Percentiles rank a stretch among this genome's conserved stretches.
phyloP scores from a whole-genome alignment of 352 stramenopile species.

The Pythium coloratum region DNA sequence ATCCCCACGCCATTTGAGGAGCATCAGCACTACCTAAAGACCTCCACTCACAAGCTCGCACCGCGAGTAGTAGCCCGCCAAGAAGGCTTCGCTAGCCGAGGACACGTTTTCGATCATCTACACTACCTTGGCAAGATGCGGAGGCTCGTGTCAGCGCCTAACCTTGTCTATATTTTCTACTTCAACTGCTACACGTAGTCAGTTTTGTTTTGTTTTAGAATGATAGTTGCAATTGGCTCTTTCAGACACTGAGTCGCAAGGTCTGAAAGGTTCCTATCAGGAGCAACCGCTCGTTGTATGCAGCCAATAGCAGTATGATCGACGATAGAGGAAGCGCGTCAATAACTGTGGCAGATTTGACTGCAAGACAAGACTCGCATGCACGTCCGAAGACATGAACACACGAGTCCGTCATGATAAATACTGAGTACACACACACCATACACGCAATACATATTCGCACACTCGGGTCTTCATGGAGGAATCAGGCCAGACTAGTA shows the following conservation, averaged over 20 bases:
- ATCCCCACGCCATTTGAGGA: too few species aligned
- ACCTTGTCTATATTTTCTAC: neutral
- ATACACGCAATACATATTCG: neutral
- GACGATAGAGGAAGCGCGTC: slow-evolving; percentile 53
- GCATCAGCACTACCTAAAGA: too few species aligned
- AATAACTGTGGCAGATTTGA: slow-evolving; percentile 88
- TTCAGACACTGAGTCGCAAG: slow-evolving; percentile 65
- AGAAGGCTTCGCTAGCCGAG: too few species aligned
- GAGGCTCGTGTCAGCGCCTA: too few species aligned
- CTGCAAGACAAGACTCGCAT: slow-evolving; percentile 37
- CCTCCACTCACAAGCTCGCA: too few species aligned
- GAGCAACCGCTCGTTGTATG: slow-evolving; percentile 86
- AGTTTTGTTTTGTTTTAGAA: slow-evolving; percentile 12
- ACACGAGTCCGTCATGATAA: neutral
- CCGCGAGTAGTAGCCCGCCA: too few species aligned
- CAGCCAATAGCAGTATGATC: slow-evolving; percentile 88
- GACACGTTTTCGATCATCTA: too few species aligned
- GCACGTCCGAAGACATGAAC: neutral
- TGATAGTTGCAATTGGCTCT: slow-evolving; percentile 88
- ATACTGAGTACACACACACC: neutral
- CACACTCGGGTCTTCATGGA: slow-evolving; percentile 22
- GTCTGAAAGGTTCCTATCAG: slow-evolving; percentile 89
- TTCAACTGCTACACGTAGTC: neutral
- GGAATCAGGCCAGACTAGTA: slow-evolving; percentile 78
- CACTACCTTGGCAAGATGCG: too few species aligned